These are phyloP conservation scores for Haplosporangium sp. DNA, from an alignment of 371 early-diverging fungal species.

Conservation along the genomic window DNA sequence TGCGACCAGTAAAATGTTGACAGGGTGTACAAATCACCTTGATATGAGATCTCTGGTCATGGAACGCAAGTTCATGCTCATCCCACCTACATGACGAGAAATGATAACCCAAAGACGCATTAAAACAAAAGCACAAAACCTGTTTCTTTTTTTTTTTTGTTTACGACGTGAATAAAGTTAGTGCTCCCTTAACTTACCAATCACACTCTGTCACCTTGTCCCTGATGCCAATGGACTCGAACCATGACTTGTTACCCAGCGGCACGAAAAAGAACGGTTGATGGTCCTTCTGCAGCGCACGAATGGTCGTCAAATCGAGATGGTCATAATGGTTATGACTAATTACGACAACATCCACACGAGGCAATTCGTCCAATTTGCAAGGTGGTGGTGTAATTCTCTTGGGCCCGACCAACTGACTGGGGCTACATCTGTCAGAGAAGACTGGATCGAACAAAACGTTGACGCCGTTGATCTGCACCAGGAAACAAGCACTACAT, in stretches of 20 bases:
- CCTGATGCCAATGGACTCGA: slow-evolving; percentile 61
- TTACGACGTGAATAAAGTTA: not conserved
- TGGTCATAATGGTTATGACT: slow-evolving; percentile 87
- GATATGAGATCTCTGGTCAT: slow-evolving; percentile 29
- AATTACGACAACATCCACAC: slow-evolving; percentile 77
- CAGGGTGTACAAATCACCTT: slow-evolving; percentile 75
- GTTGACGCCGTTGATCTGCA: slow-evolving; percentile 72
- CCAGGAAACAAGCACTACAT: slow-evolving; percentile 68
- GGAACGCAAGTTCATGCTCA: slow-evolving; percentile 57
- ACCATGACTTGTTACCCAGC: slow-evolving; percentile 77
- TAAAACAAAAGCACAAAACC: not conserved
- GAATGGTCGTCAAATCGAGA: slow-evolving; percentile 70
- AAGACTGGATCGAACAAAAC: slow-evolving; percentile 82
- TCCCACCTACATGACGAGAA: slow-evolving; percentile 64
- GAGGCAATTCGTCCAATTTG: slow-evolving; percentile 70
- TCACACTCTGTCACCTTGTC: slow-evolving; percentile 72
- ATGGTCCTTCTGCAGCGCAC: slow-evolving; percentile 59
- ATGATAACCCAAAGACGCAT: not conserved
- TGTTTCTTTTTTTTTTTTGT: not conserved
- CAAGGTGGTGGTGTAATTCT: slow-evolving; percentile 77
- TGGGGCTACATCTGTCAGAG: slow-evolving; percentile 76
- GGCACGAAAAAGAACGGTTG: slow-evolving; percentile 75
- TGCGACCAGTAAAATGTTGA: slow-evolving; percentile 83
- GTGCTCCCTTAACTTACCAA: slow-evolving; percentile 59
- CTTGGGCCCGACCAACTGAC: slow-evolving; percentile 70